phyloP scores from a whole-genome alignment of 768 basidiomycete genomes.

The Suillus bovinus region DNA sequence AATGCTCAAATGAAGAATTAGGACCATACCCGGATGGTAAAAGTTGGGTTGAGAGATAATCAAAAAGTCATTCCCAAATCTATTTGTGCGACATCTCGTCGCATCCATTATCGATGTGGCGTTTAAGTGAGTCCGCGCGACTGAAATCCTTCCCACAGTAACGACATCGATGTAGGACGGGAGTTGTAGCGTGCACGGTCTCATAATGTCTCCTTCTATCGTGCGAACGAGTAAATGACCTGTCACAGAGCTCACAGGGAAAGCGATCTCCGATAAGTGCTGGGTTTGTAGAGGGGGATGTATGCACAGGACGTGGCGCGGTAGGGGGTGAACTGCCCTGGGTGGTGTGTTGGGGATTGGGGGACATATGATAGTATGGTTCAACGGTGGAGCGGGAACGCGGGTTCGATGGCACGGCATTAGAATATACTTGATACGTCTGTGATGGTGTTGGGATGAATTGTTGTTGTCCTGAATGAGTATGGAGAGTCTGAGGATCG shows the following conservation, averaged over 20 bases:
- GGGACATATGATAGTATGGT: conserved; percentile 43
- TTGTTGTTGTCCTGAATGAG: conserved; percentile 23
- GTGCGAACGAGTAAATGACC: conserved; percentile 78
- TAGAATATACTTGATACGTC: conserved; percentile 36
- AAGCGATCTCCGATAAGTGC: conserved; percentile 57
- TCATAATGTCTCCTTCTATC: conserved; percentile 83
- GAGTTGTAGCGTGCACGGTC: conserved; percentile 67
- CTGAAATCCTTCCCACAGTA: conserved; percentile 80
- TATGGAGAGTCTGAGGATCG: conserved; percentile 16
- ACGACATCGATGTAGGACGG: conserved; percentile 67
- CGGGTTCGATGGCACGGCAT: conserved; percentile 26
- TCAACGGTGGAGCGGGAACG: conserved; percentile 33
- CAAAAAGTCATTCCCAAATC: conserved; percentile 14
- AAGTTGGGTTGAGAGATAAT: conserved; percentile 2
- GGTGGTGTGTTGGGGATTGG: conserved; percentile 36
- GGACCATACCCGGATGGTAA: not conserved
- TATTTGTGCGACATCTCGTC: conserved; percentile 50
- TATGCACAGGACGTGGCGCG: conserved; percentile 17
- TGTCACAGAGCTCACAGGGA: conserved; percentile 72
- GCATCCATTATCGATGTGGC: conserved; percentile 82
- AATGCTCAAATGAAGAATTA: conserved; percentile 3
- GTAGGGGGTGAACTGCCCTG: not conserved
- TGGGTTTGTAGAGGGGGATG: conserved; percentile 23
- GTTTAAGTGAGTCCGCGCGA: conserved; percentile 76
- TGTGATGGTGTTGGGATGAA: conserved; percentile 56